Conservation (phyloP, 495 filamentous ascomycete species). For the Penicillium robsamsonii region DNA sequence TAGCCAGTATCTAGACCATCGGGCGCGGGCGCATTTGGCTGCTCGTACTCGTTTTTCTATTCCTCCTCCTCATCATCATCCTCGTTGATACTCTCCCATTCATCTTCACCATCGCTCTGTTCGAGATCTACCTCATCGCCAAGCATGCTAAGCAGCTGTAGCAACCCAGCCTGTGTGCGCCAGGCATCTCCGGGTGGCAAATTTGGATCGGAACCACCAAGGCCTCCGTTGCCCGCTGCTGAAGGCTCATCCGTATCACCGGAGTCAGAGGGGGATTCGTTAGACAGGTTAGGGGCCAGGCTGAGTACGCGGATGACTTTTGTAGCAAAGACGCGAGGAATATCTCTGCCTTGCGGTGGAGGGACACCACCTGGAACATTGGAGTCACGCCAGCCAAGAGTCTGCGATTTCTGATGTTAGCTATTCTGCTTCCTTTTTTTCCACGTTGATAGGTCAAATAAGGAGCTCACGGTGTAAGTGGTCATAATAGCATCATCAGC, state of each 20-base stretch:
- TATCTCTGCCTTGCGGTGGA: constrained; percentile 18
- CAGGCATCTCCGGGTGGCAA: constrained; percentile 16
- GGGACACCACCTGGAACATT: constrained; percentile 18
- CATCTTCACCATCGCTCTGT: constrained; percentile 12
- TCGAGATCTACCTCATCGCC: constrained; percentile 26
- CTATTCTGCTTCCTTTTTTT: neutral
- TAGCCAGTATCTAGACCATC: neutral
- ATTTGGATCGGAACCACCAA: constrained; percentile 7
- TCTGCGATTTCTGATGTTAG: constrained; percentile 25
- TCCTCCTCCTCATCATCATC: constrained; percentile 3
- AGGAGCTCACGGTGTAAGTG: constrained; percentile 35
- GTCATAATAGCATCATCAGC: constrained; percentile 43
- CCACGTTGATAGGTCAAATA: neutral
- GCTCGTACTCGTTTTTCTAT: neutral
- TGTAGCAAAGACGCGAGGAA: constrained; percentile 37
- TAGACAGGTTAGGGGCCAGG: constrained; percentile 28
- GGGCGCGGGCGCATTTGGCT: neutral
- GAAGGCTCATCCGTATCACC: neutral
- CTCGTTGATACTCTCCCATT: constrained; percentile 21
- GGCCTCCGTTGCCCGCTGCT: constrained; percentile 1
- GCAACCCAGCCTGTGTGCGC: constrained; percentile 26
- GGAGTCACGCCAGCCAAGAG: constrained; percentile 34
- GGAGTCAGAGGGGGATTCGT: constrained; percentile 4
- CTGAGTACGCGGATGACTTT: constrained; percentile 40
- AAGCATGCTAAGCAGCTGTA: constrained; percentile 35